Percentiles rank a stretch among this genome's conserved stretches.
Evolutionary conservation across 2,329 filamentous ascomycete genomes (phyloP).

Genomic region (Periconia digitata): DNA sequence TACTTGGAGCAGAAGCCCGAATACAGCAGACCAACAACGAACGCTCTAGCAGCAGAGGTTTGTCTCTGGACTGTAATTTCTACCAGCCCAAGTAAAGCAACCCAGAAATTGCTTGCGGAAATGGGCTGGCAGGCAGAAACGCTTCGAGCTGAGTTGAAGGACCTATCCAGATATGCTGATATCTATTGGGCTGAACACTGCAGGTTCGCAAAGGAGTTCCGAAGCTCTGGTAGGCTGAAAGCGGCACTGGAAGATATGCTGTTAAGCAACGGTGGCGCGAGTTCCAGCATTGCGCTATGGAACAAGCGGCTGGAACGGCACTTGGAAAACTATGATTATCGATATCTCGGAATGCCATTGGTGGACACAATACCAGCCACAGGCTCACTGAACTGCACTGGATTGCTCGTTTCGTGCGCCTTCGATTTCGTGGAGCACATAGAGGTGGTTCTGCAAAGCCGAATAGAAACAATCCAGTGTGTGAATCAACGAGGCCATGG

Average conservation of each 20-base stretch:
- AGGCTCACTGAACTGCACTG: neutral
- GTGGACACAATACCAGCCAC: slow-evolving; percentile 1
- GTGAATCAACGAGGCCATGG: slow-evolving; percentile 1
- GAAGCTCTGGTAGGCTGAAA: slow-evolving; percentile 5
- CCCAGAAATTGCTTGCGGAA: slow-evolving; percentile 5
- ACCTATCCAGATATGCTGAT: slow-evolving; percentile 8
- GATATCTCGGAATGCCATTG: neutral
- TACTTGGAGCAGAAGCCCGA: slow-evolving; percentile 21
- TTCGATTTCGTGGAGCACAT: slow-evolving; percentile 12
- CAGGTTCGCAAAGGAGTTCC: slow-evolving; percentile 3
- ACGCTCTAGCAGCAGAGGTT: slow-evolving; percentile 13
- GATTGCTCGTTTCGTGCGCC: slow-evolving; percentile 11
- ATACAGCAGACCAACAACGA: slow-evolving; percentile 4
- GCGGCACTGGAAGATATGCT: slow-evolving; percentile 7
- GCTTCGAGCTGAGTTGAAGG: neutral
- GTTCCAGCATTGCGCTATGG: slow-evolving; percentile 3
- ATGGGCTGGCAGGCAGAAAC: slow-evolving; percentile 4
- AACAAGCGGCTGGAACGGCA: slow-evolving; percentile 1
- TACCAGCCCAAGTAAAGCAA: neutral
- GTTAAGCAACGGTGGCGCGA: neutral
- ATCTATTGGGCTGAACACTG: slow-evolving; percentile 10
- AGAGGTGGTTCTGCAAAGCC: neutral
- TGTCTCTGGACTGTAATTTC: slow-evolving; percentile 13
- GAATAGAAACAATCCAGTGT: neutral
- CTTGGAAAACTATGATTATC: neutral